These are phyloP conservation scores for Moelleriella libera DNA, from an alignment of 2,329 filamentous ascomycete genomes.

Conservation along the genomic window DNA sequence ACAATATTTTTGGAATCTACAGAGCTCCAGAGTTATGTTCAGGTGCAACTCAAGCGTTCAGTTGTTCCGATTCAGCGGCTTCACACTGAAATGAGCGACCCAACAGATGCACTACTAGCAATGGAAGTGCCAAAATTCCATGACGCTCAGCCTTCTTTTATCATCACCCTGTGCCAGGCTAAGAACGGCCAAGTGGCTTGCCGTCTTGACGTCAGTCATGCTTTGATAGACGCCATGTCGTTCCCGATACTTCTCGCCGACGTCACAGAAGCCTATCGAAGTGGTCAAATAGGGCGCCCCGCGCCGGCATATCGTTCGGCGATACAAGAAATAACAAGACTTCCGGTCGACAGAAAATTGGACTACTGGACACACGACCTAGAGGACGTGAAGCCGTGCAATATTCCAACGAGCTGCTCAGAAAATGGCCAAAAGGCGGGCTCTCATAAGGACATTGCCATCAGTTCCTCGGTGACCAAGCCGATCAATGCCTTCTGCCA, in stretches of 20 bases:
- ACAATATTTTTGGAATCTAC: not conserved
- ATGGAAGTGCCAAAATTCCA: slow-evolving; percentile 1
- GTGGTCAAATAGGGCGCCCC: not conserved
- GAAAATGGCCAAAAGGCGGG: not conserved
- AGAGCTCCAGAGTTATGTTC: not conserved
- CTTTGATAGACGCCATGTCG: slow-evolving; percentile 16
- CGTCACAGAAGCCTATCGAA: slow-evolving; percentile 11
- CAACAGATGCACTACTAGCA: not conserved
- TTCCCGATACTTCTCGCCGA: slow-evolving; percentile 14
- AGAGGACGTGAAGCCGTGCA: not conserved
- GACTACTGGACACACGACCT: not conserved
- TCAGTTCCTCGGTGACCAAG: not conserved
- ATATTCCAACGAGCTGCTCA: not conserved
- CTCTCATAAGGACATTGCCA: not conserved
- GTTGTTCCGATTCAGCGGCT: not conserved
- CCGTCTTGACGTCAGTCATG: slow-evolving; percentile 17
- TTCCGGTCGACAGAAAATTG: not conserved
- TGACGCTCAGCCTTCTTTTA: slow-evolving; percentile 3
- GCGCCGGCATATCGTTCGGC: not conserved
- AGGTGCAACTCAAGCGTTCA: not conserved
- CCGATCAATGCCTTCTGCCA: slow-evolving; percentile 1
- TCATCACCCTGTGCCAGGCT: slow-evolving; percentile 5
- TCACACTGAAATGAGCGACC: not conserved
- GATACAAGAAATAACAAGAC: not conserved
- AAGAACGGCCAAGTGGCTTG: slow-evolving; percentile 8